phyloP scores from a whole-genome alignment of 768 basidiomycete genomes.

The Trametes meyenii region DNA sequence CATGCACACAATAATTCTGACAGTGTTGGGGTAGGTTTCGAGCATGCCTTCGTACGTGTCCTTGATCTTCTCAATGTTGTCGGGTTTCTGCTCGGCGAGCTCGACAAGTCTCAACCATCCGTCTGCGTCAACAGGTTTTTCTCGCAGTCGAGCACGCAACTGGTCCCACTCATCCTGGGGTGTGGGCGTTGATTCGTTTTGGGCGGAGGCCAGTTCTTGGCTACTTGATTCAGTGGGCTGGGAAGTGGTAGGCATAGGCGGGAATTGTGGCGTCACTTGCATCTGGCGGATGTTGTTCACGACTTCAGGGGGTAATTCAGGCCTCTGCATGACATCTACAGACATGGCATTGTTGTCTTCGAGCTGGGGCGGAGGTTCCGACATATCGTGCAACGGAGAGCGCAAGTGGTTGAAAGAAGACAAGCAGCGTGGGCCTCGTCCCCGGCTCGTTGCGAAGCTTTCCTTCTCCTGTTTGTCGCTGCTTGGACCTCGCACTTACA shows the following conservation, averaged over 20 bases:
- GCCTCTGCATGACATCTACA: slow-evolving; percentile 27
- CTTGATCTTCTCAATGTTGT: slow-evolving; percentile 80
- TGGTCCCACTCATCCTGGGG: slow-evolving; percentile 70
- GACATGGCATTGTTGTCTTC: neutral
- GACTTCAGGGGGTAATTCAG: slow-evolving; percentile 42
- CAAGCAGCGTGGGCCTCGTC: neutral
- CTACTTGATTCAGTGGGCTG: slow-evolving; percentile 29
- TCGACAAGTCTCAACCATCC: slow-evolving; percentile 79
- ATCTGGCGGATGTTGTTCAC: slow-evolving; percentile 40
- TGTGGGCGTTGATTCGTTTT: slow-evolving; percentile 21
- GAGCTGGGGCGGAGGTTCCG: slow-evolving; percentile 13
- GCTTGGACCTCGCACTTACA: neutral
- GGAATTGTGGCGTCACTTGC: slow-evolving; percentile 31
- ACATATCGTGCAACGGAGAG: slow-evolving; percentile 8
- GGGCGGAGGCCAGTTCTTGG: slow-evolving; percentile 12
- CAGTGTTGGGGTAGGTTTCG: slow-evolving; percentile 88
- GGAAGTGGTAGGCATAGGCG: slow-evolving; percentile 17
- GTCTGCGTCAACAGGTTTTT: slow-evolving; percentile 75
- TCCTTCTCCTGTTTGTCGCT: slow-evolving; percentile 13
- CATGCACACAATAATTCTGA: slow-evolving; percentile 41
- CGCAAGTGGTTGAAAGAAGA: slow-evolving; percentile 8
- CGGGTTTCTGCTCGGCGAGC: slow-evolving; percentile 66
- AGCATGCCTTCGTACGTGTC: slow-evolving; percentile 82
- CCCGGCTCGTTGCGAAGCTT: neutral
- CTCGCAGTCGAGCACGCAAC: slow-evolving; percentile 59